phyloP scores from a whole-genome alignment of 345 rosid species.

The Abelmoschus esculentus region DNA sequence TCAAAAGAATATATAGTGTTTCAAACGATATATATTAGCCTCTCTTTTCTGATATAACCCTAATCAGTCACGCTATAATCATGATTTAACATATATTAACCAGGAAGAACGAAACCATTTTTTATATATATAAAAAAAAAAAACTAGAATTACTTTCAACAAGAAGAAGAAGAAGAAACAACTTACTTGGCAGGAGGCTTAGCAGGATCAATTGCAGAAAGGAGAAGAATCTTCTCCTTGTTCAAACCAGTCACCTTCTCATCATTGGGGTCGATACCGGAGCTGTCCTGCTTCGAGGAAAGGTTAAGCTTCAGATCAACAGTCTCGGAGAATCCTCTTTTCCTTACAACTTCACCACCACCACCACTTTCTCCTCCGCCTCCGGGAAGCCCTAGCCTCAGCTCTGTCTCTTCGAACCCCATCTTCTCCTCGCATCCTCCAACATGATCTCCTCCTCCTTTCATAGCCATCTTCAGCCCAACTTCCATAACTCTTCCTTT shows the following conservation, averaged over 20 bases:
- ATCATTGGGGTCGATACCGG: slow-evolving; percentile 6
- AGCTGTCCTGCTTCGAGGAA: slow-evolving; percentile 24
- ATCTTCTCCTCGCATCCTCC: slow-evolving; percentile 19
- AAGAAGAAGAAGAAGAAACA: too few species aligned
- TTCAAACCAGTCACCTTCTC: neutral
- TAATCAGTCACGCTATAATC: too few species aligned
- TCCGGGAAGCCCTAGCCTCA: slow-evolving; percentile 71
- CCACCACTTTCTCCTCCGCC: slow-evolving; percentile 16
- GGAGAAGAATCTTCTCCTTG: slow-evolving; percentile 27
- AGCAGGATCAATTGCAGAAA: slow-evolving; percentile 40
- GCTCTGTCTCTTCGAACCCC: slow-evolving; percentile 66
- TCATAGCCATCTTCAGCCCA: slow-evolving; percentile 13
- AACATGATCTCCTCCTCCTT: slow-evolving; percentile 10
- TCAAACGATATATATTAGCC: too few species aligned
- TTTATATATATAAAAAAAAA: too few species aligned
- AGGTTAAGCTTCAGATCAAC: slow-evolving; percentile 76
- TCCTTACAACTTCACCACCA: slow-evolving; percentile 32
- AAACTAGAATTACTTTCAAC: too few species aligned
- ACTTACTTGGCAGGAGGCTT: slow-evolving; percentile 74
- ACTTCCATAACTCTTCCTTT: slow-evolving; percentile 19
- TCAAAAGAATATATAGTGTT: too few species aligned
- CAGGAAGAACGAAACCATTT: too few species aligned
- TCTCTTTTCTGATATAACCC: too few species aligned
- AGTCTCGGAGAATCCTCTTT: slow-evolving; percentile 68
- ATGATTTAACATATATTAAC: too few species aligned